Conservation (phyloP, 495 filamentous ascomycete genomes). For the Daldinia grandis region DNA sequence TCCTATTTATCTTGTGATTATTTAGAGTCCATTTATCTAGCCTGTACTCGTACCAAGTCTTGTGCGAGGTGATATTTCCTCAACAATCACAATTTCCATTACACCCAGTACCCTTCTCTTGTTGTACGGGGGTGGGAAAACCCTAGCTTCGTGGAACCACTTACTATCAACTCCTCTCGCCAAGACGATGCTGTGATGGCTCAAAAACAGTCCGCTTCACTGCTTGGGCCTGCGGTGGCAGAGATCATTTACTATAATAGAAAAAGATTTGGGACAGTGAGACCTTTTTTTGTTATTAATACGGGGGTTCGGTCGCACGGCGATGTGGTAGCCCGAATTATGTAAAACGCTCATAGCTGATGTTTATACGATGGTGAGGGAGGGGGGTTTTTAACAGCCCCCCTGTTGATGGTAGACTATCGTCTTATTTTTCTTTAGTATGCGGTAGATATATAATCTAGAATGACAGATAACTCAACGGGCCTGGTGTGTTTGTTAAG, state of each 20-base stretch:
- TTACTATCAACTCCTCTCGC: conserved; percentile 12
- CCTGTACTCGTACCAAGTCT: conserved; percentile 25
- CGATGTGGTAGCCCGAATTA: conserved; percentile 21
- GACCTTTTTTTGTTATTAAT: not conserved
- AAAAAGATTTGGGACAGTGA: not conserved
- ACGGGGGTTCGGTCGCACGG: conserved; percentile 15
- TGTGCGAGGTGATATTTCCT: conserved; percentile 24
- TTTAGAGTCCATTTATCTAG: conserved; percentile 8
- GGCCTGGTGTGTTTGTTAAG: not conserved
- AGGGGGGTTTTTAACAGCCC: not conserved
- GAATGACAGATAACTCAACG: too few relatives aligned
- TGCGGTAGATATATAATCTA: not conserved
- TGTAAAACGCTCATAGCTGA: conserved; percentile 1
- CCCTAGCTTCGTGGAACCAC: conserved; percentile 18
- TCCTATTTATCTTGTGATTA: conserved; percentile 12
- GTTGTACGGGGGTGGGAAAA: conserved; percentile 11
- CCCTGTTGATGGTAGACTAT: not conserved
- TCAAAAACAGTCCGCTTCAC: conserved; percentile 1
- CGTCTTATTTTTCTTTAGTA: not conserved
- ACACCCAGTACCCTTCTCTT: conserved; percentile 1
- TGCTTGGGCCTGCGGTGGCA: conserved; percentile 2
- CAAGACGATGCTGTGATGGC: conserved; percentile 27
- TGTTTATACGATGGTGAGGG: not conserved
- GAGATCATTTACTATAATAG: not conserved
- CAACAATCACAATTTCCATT: conserved; percentile 14